Evolutionary conservation across 805 yeast genomes (phyloP).

Genomic region (Kluyveromyces lactis): DNA sequence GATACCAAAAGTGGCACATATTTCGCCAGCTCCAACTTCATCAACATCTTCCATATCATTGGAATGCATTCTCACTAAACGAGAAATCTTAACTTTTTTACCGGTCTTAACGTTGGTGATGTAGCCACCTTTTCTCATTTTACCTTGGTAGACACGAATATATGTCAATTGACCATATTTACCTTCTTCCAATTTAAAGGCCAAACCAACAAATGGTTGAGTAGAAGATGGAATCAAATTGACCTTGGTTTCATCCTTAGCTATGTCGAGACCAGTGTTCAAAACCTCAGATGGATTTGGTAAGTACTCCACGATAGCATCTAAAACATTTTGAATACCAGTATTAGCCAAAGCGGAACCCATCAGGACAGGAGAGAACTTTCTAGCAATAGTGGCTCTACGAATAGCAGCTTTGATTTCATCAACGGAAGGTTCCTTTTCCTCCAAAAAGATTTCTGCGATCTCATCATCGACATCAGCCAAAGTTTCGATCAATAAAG

Average conservation of each 20-base stretch:
- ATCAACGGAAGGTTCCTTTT: slow-evolving; percentile 73
- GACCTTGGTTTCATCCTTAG: slow-evolving; percentile 57
- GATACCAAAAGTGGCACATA: slow-evolving; percentile 98
- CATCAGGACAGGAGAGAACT: slow-evolving; percentile 98
- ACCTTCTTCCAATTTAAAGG: slow-evolving; percentile 99
- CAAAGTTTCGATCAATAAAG: slow-evolving; percentile 76
- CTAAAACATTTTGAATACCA: slow-evolving; percentile 91
- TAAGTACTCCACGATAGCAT: slow-evolving; percentile 90
- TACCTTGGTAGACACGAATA: slow-evolving; percentile 95
- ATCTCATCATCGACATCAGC: slow-evolving; percentile 98
- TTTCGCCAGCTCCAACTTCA: slow-evolving; percentile 95
- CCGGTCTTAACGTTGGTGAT: slow-evolving; percentile 87
- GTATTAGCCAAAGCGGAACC: slow-evolving; percentile 97
- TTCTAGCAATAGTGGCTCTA: slow-evolving; percentile 90
- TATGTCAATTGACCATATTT: slow-evolving; percentile 96
- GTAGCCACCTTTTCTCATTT: slow-evolving; percentile 79
- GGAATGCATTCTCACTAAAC: slow-evolving; percentile 97
- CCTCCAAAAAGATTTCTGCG: slow-evolving; percentile 88
- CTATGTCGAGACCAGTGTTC: slow-evolving; percentile 79
- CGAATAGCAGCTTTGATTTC: slow-evolving; percentile 88
- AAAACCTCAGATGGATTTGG: slow-evolving; percentile 93
- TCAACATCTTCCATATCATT: slow-evolving; percentile 98
- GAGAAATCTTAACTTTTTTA: slow-evolving; percentile 84
- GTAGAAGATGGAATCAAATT: slow-evolving; percentile 62
- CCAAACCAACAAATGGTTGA: slow-evolving; percentile 88